phyloP scores from a whole-genome alignment of 352 stramenopile genomes.

The Phytophthora ramorum region DNA sequence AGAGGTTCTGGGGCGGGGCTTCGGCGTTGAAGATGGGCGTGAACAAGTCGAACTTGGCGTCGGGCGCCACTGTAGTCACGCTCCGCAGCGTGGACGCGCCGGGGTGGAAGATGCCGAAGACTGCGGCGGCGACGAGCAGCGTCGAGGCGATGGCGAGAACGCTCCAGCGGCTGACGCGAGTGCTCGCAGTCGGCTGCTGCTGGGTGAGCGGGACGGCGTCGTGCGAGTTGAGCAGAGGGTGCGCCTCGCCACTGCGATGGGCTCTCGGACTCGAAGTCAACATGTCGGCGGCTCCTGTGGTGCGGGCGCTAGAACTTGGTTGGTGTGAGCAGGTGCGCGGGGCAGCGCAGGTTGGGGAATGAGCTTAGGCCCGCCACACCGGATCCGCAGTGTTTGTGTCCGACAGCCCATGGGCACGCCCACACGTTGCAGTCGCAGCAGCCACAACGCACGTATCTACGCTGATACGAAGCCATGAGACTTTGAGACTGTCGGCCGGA shows the following conservation, averaged over 20 bases:
- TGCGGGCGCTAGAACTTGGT: background rate
- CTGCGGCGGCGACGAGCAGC: conserved; percentile 21
- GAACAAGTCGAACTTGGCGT: conserved; percentile 42
- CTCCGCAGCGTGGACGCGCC: conserved; percentile 19
- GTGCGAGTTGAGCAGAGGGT: conserved; percentile 32
- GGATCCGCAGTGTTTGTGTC: background rate
- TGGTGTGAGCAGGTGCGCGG: conserved; percentile 1
- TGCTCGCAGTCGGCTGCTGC: background rate
- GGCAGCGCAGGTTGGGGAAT: conserved; percentile 26
- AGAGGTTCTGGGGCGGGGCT: conserved; percentile 27
- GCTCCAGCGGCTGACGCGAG: conserved; percentile 20
- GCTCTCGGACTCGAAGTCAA: conserved; percentile 18
- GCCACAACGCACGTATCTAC: conserved; percentile 30
- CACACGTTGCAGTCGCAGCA: conserved; percentile 20
- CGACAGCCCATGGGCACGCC: conserved; percentile 4
- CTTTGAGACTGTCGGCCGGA: conserved; percentile 1
- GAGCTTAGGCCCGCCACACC: background rate
- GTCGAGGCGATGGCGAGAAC: conserved; percentile 27
- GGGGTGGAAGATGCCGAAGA: conserved; percentile 30
- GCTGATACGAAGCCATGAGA: conserved; percentile 30
- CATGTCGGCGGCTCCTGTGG: conserved; percentile 19
- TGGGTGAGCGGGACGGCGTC: conserved; percentile 14
- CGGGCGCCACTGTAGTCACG: conserved; percentile 14
- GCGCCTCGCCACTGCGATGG: conserved; percentile 23
- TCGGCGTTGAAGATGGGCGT: conserved; percentile 42